phyloP scores from a whole-genome alignment of 371 early-diverging fungal species.

The Nematocida minor region DNA sequence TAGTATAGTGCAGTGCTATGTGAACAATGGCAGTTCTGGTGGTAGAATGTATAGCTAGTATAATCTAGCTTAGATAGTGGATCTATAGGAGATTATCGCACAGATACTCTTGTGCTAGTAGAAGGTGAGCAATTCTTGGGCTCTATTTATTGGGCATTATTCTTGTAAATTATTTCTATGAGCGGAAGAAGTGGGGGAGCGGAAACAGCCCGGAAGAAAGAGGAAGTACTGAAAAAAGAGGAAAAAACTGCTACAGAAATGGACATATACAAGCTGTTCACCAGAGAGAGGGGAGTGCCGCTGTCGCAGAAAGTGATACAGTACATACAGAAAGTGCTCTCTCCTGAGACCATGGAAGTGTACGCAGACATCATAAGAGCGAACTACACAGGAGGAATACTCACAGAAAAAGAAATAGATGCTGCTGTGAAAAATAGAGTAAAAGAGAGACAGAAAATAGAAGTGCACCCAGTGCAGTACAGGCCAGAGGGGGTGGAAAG shows the following conservation, averaged over 20 bases:
- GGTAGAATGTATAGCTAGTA: no score
- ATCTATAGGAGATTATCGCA: no score
- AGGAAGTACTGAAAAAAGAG: no score
- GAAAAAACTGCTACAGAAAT: neutral
- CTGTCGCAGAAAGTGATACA: conserved; percentile 8
- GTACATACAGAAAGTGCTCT: neutral
- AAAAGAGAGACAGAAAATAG: neutral
- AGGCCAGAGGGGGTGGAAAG: neutral
- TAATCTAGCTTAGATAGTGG: no score
- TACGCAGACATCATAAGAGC: conserved; percentile 3
- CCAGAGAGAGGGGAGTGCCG: neutral
- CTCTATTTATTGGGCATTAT: no score
- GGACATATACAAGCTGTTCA: conserved; percentile 21
- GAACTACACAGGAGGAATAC: neutral
- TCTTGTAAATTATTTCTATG: neutral
- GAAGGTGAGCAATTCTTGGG: no score
- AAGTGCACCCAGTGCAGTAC: neutral
- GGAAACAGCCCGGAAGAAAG: neutral
- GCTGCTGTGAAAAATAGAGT: neutral
- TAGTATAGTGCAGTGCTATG: no score
- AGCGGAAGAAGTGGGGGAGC: neutral
- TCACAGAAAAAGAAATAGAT: neutral
- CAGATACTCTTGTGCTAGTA: no score
- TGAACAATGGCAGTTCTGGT: no score
- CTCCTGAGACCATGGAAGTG: neutral